phyloP scores from a whole-genome alignment of 1,139 yeast species.

The Taiozyma sp. region DNA sequence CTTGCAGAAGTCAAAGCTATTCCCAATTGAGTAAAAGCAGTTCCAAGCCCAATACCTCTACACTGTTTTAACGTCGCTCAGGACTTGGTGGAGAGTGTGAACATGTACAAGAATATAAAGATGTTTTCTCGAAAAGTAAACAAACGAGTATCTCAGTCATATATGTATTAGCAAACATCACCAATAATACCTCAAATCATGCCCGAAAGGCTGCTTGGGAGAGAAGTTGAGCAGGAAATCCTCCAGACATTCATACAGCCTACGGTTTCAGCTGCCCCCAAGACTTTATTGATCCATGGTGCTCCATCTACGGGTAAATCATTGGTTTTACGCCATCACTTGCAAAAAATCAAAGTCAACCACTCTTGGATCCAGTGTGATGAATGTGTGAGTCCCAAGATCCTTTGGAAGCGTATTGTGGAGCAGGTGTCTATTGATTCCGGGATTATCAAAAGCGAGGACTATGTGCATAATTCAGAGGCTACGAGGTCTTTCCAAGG shows the following conservation, averaged over 20 bases:
- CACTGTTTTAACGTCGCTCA: no score
- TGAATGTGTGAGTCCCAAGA: constrained; percentile 20
- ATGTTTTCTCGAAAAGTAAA: background rate
- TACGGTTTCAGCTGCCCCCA: constrained; percentile 5
- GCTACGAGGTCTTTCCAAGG: constrained; percentile 43
- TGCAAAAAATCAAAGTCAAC: constrained; percentile 7
- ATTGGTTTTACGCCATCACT: constrained; percentile 7
- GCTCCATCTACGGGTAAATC: constrained; percentile 22
- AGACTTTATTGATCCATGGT: constrained; percentile 13
- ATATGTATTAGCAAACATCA: background rate
- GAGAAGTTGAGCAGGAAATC: constrained; percentile 6
- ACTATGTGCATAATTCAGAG: constrained; percentile 19
- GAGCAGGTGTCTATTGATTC: constrained; percentile 12
- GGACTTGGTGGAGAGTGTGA: no score
- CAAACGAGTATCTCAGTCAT: background rate
- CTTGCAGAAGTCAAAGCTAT: no score
- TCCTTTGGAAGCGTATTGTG: constrained; percentile 16
- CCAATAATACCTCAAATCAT: background rate
- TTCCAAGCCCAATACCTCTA: no score
- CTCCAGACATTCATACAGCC: constrained; percentile 12
- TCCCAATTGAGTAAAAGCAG: no score
- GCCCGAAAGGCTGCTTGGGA: background rate
- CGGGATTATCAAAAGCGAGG: constrained; percentile 4
- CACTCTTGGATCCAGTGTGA: constrained; percentile 18
- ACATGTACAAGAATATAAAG: background rate